These are phyloP conservation scores for Melampsora medusae DNA, from an alignment of 1,284 basidiomycete species.

Conservation along the genomic window DNA sequence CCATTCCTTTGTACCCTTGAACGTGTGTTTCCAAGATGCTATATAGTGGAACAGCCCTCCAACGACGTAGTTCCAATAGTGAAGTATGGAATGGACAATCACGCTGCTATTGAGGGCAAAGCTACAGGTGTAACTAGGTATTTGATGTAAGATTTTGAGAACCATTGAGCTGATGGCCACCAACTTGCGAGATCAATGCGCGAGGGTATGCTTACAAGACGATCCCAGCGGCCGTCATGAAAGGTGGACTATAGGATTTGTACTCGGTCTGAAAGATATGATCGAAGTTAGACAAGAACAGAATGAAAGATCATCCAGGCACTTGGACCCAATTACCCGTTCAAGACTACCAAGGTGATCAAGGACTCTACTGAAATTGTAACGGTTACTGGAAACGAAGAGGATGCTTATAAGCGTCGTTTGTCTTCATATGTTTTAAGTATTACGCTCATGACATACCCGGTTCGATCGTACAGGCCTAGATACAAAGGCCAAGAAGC, in stretches of 20 bases:
- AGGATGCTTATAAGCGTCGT: background rate
- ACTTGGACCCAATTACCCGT: background rate
- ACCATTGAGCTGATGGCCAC: no score
- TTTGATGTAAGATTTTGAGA: constrained; percentile 47
- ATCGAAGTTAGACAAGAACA: background rate
- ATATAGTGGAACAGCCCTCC: constrained; percentile 51
- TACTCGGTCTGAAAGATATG: constrained; percentile 41
- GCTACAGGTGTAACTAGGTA: constrained; percentile 53
- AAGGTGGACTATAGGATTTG: constrained; percentile 49
- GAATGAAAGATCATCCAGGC: background rate
- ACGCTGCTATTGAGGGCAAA: constrained; percentile 56
- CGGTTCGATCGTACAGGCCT: constrained; percentile 38
- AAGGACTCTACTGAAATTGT: constrained; percentile 23
- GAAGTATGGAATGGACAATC: constrained; percentile 55
- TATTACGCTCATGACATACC: constrained; percentile 7
- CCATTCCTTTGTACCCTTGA: background rate
- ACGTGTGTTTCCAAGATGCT: background rate
- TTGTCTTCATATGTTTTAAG: background rate
- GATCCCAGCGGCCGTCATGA: constrained; percentile 45
- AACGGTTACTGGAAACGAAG: constrained; percentile 20
- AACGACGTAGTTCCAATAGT: constrained; percentile 57
- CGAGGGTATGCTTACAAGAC: constrained; percentile 19
- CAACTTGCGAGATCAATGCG: constrained; percentile 48
- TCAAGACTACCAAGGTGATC: constrained; percentile 13
- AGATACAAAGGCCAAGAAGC: background rate